Conservation (phyloP, 805 yeast species). For the Kodamaea neixiangensis region DNA sequence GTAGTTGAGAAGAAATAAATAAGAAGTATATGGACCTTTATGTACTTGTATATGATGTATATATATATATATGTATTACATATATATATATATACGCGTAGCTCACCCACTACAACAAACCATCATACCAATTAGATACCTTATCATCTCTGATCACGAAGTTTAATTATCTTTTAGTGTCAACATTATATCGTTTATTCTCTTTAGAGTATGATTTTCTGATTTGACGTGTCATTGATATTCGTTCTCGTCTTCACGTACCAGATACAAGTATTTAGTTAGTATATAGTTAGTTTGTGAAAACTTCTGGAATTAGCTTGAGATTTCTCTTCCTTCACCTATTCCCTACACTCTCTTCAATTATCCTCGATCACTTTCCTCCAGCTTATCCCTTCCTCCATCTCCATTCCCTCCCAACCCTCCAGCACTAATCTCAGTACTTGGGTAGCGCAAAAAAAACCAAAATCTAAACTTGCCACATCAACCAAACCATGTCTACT, state of each 20-base stretch:
- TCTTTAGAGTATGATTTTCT: not conserved
- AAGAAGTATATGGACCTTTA: too few species aligned
- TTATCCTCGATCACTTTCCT: not conserved
- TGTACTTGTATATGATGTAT: too few species aligned
- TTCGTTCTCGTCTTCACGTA: too few species aligned
- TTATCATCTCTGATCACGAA: too few species aligned
- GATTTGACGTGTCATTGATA: not conserved
- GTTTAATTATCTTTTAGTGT: not conserved
- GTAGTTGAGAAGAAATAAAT: too few species aligned
- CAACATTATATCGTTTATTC: not conserved
- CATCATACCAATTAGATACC: too few species aligned
- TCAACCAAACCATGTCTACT: constrained; percentile 13
- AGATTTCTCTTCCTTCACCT: too few species aligned
- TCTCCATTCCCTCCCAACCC: not conserved
- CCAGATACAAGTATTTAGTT: too few species aligned
- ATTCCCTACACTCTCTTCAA: not conserved
- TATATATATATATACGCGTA: too few species aligned
- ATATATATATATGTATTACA: too few species aligned
- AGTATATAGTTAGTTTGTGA: too few species aligned
- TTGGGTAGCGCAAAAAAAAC: not conserved
- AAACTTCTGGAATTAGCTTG: too few species aligned
- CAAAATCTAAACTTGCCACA: constrained; percentile 1
- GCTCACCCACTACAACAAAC: not conserved
- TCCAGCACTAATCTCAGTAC: not conserved
- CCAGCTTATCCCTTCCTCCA: not conserved